phyloP scores from a whole-genome alignment of 345 rosid species.

The Geranium rotundifolium region DNA sequence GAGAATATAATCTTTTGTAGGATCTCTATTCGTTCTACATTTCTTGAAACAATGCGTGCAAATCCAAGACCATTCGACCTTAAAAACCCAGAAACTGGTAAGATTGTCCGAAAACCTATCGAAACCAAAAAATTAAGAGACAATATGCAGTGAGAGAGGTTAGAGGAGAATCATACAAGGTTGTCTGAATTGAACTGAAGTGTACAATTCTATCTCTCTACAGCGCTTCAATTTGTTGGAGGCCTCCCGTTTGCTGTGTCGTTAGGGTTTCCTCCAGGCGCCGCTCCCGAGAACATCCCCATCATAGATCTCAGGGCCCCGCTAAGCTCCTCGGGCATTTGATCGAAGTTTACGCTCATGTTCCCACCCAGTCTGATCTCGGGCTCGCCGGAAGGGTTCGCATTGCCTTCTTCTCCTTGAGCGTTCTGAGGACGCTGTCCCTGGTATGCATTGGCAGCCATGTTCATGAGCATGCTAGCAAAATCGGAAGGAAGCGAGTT shows the following conservation, averaged over 20 bases:
- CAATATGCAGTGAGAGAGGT: too few species aligned
- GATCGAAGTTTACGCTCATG: slow-evolving; percentile 27
- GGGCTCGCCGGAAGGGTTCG: slow-evolving; percentile 20
- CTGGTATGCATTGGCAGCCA: slow-evolving; percentile 7
- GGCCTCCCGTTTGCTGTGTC: slow-evolving; percentile 31
- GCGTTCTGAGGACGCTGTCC: slow-evolving; percentile 26
- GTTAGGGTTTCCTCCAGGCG: slow-evolving; percentile 31
- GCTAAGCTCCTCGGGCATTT: slow-evolving; percentile 37
- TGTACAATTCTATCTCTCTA: too few species aligned
- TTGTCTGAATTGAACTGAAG: too few species aligned
- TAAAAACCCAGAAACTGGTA: too few species aligned
- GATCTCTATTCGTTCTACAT: too few species aligned
- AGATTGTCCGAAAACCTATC: too few species aligned
- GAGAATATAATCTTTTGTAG: too few species aligned
- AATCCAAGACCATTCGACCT: too few species aligned
- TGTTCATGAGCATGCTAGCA: slow-evolving; percentile 12
- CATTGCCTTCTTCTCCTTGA: slow-evolving; percentile 19
- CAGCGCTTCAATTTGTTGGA: background rate
- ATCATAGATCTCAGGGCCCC: slow-evolving; percentile 59
- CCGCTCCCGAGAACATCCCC: slow-evolving; percentile 56
- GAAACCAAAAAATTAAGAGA: too few species aligned
- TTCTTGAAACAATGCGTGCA: too few species aligned
- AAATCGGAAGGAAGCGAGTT: slow-evolving; percentile 7
- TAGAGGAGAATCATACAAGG: too few species aligned
- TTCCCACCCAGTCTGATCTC: slow-evolving; percentile 33